Conservation (phyloP, 805 yeast genomes). For the Ogataea siamensis region DNA sequence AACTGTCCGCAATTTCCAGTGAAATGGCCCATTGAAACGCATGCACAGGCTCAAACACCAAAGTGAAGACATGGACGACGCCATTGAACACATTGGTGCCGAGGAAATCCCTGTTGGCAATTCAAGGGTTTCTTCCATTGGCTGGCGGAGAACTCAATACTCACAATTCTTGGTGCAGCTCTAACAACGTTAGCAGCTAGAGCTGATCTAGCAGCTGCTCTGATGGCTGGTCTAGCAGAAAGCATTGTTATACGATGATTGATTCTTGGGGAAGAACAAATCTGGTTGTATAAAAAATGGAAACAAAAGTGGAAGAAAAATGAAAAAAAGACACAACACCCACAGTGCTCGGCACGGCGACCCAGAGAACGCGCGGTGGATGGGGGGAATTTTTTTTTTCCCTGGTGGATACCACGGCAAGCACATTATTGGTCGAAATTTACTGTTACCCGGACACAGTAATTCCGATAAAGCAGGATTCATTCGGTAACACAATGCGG, state of each 20-base stretch:
- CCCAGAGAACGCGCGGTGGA: constrained; percentile 10
- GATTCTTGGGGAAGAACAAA: constrained; percentile 14
- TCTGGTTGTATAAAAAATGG: constrained; percentile 18
- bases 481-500: neutral
- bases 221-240: constrained; percentile 81
- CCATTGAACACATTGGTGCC: constrained; percentile 7
- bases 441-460: constrained; percentile 10
- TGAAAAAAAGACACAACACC: constrained; percentile 9
- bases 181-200: constrained; percentile 51
- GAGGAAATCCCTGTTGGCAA: neutral
- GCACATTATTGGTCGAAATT: constrained; percentile 11
- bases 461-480: constrained; percentile 9
- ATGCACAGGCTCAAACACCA: neutral
- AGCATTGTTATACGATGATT: constrained; percentile 47
- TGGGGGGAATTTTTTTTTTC: constrained; percentile 7
- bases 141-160: constrained; percentile 26
- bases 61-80: neutral
- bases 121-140: constrained; percentile 2
- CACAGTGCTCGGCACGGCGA: constrained; percentile 2
- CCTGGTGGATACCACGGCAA: constrained; percentile 13
- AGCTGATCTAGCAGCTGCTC: constrained; percentile 82
- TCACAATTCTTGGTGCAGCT: constrained; percentile 44
- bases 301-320: constrained; percentile 18
- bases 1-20: constrained; percentile 1
- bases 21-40: neutral